Conservation (phyloP, 805 yeast genomes). For the Saccharomycopsis babjevae region DNA sequence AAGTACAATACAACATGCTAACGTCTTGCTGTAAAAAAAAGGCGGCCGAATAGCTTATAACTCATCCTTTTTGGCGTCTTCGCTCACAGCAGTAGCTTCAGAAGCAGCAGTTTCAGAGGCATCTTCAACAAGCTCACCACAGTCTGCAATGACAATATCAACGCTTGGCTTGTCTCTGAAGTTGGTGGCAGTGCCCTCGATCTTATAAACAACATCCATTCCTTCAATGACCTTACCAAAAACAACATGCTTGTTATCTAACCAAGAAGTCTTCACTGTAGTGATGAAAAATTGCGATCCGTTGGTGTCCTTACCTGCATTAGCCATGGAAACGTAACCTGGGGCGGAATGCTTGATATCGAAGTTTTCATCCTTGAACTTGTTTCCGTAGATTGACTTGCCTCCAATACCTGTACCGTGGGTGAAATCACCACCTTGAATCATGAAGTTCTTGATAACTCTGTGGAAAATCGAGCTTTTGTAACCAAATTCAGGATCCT, state of each 20-base stretch:
- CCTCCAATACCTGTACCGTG: constrained; percentile 65
- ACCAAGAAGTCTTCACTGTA: constrained; percentile 84
- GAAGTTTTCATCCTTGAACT: constrained; percentile 63
- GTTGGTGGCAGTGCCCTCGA: constrained; percentile 64
- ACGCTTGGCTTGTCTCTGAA: constrained; percentile 64
- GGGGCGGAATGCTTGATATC: constrained; percentile 56
- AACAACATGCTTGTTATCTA: constrained; percentile 90
- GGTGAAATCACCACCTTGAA: constrained; percentile 76
- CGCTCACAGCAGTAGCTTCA: background rate
- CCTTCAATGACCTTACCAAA: constrained; percentile 93
- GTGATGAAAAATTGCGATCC: constrained; percentile 95
- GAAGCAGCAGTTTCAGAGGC: background rate
- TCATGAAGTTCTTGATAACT: constrained; percentile 62
- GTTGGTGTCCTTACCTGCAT: constrained; percentile 70
- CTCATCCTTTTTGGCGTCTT: constrained; percentile 9
- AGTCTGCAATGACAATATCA: constrained; percentile 51
- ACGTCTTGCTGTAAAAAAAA: too few relatives aligned
- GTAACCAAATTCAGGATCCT: constrained; percentile 58
- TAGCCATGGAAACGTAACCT: constrained; percentile 69
- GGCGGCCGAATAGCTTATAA: background rate
- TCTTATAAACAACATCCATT: constrained; percentile 63
- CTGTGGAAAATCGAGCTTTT: constrained; percentile 59
- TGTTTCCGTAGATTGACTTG: constrained; percentile 59
- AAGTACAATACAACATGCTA: too few relatives aligned
- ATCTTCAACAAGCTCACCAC: constrained; percentile 49